phyloP scores from a whole-genome alignment of 2,329 filamentous ascomycete genomes.

The Lachnellula arida region DNA sequence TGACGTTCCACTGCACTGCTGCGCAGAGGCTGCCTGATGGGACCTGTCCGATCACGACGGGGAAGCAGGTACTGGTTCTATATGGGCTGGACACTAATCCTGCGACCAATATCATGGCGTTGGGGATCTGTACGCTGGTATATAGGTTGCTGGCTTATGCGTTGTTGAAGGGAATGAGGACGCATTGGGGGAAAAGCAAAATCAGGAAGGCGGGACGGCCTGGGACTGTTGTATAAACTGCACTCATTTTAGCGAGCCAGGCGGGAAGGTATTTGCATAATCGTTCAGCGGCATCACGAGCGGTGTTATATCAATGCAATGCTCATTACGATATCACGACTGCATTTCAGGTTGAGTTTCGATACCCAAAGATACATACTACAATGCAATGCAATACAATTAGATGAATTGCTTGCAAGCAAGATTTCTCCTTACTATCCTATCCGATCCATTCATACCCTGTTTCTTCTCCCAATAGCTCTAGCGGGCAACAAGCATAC shows the following conservation, averaged over 20 bases:
- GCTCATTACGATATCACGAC: background rate
- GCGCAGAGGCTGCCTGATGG: slow-evolving; percentile 56
- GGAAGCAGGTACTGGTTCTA: slow-evolving; percentile 60
- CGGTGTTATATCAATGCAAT: background rate
- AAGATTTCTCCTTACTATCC: background rate
- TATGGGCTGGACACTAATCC: slow-evolving; percentile 63
- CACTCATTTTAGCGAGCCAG: background rate
- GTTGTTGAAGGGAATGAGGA: slow-evolving; percentile 50
- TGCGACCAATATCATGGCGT: slow-evolving; percentile 53
- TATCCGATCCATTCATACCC: background rate
- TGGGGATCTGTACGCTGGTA: slow-evolving; percentile 59
- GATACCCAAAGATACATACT: background rate
- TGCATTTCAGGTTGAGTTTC: background rate
- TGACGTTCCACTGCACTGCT: slow-evolving; percentile 60
- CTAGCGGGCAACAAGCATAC: slow-evolving; percentile 15
- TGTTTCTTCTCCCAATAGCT: background rate
- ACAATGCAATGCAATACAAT: too few relatives aligned
- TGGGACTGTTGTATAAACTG: background rate
- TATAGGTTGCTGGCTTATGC: slow-evolving; percentile 62
- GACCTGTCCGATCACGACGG: slow-evolving; percentile 59
- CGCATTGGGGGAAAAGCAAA: slow-evolving; percentile 40
- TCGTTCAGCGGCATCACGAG: background rate
- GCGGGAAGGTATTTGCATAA: too few relatives aligned
- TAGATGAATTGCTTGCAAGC: background rate
- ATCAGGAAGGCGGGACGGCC: background rate